Percentiles rank a stretch among this genome's conserved stretches.
Evolutionary conservation across 768 basidiomycete species (phyloP).

Genomic region (Pisolithus albus): DNA sequence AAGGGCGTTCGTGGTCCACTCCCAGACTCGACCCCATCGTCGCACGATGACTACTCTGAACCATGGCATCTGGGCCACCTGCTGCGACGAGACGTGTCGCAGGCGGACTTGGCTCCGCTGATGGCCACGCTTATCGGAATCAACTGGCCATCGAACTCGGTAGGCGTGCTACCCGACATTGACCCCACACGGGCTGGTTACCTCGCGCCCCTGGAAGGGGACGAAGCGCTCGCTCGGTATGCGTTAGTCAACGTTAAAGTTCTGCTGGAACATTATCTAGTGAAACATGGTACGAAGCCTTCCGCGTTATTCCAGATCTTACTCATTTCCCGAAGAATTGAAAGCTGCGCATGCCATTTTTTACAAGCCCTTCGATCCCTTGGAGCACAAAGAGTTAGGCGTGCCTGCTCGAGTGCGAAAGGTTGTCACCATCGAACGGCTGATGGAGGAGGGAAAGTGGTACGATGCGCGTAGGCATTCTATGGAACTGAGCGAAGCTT

Average conservation of each 20-base stretch:
- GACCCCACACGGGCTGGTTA: constrained; percentile 57
- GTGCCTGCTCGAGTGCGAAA: constrained; percentile 29
- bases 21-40: constrained; percentile 44
- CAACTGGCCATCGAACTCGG: constrained; percentile 75
- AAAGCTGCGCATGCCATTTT: constrained; percentile 52
- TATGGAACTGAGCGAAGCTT: constrained; percentile 42
- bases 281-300: constrained; percentile 58
- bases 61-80: constrained; percentile 57
- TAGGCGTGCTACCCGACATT: constrained; percentile 74
- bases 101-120: constrained; percentile 74
- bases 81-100: constrained; percentile 68
- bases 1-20: constrained; percentile 67
- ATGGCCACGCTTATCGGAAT: constrained; percentile 72
- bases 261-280: constrained; percentile 67
- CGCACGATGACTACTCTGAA: constrained; percentile 64
- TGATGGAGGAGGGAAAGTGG: constrained; percentile 41
- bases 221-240: constrained; percentile 44
- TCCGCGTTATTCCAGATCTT: not conserved
- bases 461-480: constrained; percentile 43
- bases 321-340: constrained; percentile 37
- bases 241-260: constrained; percentile 64
- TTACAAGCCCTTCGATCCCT: constrained; percentile 53
- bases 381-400: constrained; percentile 32
- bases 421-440: constrained; percentile 37
- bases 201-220: constrained; percentile 39